These are phyloP conservation scores for Plantago elongata DNA, from an alignment of 257 asterid species.

Conservation along the genomic window DNA sequence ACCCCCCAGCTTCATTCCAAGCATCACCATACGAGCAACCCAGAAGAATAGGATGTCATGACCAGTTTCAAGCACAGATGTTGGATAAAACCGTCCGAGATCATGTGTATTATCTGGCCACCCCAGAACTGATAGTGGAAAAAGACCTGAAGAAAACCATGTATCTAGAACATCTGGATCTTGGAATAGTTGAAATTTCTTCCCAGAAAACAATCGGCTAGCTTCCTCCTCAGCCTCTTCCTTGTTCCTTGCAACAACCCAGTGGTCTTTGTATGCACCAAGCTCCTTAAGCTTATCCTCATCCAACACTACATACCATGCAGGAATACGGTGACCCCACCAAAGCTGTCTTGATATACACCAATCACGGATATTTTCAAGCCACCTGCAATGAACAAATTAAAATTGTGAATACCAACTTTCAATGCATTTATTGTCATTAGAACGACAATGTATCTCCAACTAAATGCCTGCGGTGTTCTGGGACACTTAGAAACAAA, in stretches of 20 bases:
- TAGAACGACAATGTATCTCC: too few species aligned
- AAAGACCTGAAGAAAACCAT: slow-evolving; percentile 96
- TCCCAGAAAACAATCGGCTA: slow-evolving; percentile 48
- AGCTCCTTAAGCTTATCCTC: slow-evolving; percentile 67
- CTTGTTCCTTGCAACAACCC: slow-evolving; percentile 84
- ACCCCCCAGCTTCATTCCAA: slow-evolving; percentile 94
- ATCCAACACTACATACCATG: slow-evolving; percentile 79
- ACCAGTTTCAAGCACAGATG: slow-evolving; percentile 93
- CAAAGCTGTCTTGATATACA: slow-evolving; percentile 97
- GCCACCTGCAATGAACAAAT: slow-evolving; percentile 68
- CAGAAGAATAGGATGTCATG: slow-evolving; percentile 91
- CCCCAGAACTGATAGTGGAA: slow-evolving; percentile 84
- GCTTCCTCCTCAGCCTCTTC: slow-evolving; percentile 71
- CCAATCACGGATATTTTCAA: slow-evolving; percentile 95
- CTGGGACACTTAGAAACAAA: too few species aligned
- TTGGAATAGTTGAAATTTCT: slow-evolving; percentile 58
- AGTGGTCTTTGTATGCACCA: slow-evolving; percentile 56
- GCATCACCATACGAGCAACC: slow-evolving; percentile 99
- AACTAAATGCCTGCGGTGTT: too few species aligned
- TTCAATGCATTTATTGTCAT: neutral
- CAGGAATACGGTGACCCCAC: slow-evolving; percentile 98
- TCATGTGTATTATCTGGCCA: slow-evolving; percentile 94
- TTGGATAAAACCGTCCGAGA: slow-evolving; percentile 73
- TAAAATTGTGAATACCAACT: neutral
- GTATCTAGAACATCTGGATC: slow-evolving; percentile 97